phyloP scores from a whole-genome alignment of 2,329 filamentous ascomycete species.

The Blastomyces gilchristii region DNA sequence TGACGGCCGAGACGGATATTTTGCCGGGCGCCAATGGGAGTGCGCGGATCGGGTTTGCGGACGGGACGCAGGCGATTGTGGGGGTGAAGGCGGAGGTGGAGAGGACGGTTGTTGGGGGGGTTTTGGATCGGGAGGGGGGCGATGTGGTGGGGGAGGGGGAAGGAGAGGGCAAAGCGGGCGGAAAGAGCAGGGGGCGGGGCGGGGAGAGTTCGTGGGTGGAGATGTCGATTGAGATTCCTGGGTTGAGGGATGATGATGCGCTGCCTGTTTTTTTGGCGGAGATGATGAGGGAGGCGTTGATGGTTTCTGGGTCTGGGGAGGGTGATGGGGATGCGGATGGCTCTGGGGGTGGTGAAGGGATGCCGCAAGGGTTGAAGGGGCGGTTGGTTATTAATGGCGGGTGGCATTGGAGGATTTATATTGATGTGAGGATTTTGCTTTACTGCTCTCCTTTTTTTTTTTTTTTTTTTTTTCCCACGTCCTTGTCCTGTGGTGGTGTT shows the following conservation, averaged over 20 bases:
- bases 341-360: constrained; percentile 55
- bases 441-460: neutral
- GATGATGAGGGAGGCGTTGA: constrained; percentile 78
- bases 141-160: constrained; percentile 21
- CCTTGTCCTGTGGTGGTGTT: neutral
- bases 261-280: constrained; percentile 75
- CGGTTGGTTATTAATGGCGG: constrained; percentile 76
- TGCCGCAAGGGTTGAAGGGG: constrained; percentile 57
- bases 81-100: constrained; percentile 94
- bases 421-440: constrained; percentile 57
- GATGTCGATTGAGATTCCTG: constrained; percentile 83
- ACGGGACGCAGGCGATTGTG: constrained; percentile 91
- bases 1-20: constrained; percentile 82
- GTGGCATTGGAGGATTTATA: constrained; percentile 93
- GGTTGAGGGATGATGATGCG: constrained; percentile 81
- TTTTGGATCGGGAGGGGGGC: constrained; percentile 31
- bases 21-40: constrained; percentile 84
- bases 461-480: neutral
- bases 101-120: constrained; percentile 42
- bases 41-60: constrained; percentile 84
- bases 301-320: constrained; percentile 61
- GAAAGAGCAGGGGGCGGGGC: constrained; percentile 19
- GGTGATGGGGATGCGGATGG: constrained; percentile 51
- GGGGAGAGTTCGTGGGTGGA: constrained; percentile 69
- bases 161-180: constrained; percentile 18